Evolutionary conservation across 169 alveolate species (phyloP), one percentile per base, ranked within the genome.

Genomic region (Plasmodium vivax): DNA sequence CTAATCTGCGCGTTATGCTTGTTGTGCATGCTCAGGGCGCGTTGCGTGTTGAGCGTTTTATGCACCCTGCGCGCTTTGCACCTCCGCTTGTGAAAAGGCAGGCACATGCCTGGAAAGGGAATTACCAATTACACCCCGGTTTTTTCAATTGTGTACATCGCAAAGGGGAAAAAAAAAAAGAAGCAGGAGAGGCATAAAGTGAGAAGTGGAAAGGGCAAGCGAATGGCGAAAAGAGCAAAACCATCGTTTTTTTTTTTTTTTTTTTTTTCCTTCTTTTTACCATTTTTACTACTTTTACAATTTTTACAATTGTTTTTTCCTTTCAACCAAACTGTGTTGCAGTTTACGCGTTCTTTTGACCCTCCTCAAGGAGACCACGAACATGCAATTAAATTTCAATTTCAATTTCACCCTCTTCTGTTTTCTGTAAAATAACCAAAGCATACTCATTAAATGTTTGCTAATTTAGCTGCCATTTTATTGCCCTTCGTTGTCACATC

Each of bases 371-470:
- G 62, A 51, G 14, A 51, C 62, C 62, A 51, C 14, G 0, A 14
- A 14, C 41, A 56, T 83, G 91, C 82, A 83, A 58, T 56, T 54
- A 58, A 56, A 83, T 83, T 27, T 58, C 23, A 83, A 83, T 56
- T 58, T 34, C 16, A 30, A n/a, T n/a, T n/a, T n/a, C n/a, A n/a
- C 62, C 43, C 19, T 43, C 6, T 36, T 84, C 34, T 84, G 73
- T 84, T 84, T 84, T 84, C 72, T 71, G 74, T 68, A 30, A 38
- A 30, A 84, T 82, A 32, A 41, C 51, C 82, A 23, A 84, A 84
- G 72, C 80, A 84, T 43, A 84, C 73, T 84, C 83, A 84, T 84
- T 68, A 38, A 84, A 68, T 77, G 54, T 84, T 84, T 38, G 32
- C 75, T 84, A 68, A 68, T 68, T 68, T 68, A 68, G 2, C 9